Conservation (phyloP, 495 filamentous ascomycete genomes). For the Talaromyces proteolyticus region DNA sequence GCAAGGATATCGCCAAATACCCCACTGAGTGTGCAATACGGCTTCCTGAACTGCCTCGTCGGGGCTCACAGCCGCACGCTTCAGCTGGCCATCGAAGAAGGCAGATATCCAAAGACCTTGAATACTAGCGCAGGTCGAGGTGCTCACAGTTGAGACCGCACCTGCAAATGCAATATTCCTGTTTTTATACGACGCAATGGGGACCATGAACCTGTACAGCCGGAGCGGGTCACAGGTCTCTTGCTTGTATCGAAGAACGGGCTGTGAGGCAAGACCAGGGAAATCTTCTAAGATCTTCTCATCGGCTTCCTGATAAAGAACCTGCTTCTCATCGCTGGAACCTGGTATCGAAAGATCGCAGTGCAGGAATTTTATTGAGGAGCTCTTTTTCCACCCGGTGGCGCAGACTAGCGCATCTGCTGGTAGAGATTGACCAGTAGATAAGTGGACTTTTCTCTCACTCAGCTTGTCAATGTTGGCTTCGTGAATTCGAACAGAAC, state of each 20-base stretch:
- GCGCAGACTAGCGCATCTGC: slow-evolving; percentile 53
- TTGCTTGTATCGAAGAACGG: slow-evolving; percentile 21
- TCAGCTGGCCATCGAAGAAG: slow-evolving; percentile 36
- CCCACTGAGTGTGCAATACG: slow-evolving; percentile 47
- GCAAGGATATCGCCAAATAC: slow-evolving; percentile 51
- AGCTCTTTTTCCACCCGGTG: slow-evolving; percentile 53
- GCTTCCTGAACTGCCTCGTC: slow-evolving; percentile 31
- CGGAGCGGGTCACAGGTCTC: slow-evolving; percentile 12
- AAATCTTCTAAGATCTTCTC: slow-evolving; percentile 60
- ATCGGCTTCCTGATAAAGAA: slow-evolving; percentile 45
- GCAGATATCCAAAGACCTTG: slow-evolving; percentile 61
- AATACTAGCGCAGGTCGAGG: slow-evolving; percentile 44
- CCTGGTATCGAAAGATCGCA: too few species aligned
- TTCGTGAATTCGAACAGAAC: slow-evolving; percentile 49
- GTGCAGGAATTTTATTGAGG: slow-evolving; percentile 46
- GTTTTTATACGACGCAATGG: slow-evolving; percentile 40
- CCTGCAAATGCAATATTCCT: slow-evolving; percentile 56
- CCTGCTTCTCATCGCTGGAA: not conserved
- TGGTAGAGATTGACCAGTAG: slow-evolving; percentile 38
- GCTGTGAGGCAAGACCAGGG: slow-evolving; percentile 50
- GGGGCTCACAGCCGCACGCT: not conserved
- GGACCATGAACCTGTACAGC: slow-evolving; percentile 57
- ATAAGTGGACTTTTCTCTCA: slow-evolving; percentile 36
- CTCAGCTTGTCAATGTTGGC: slow-evolving; percentile 44
- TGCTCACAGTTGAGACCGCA: slow-evolving; percentile 42